Percentiles rank a stretch among this genome's conserved stretches.
Conservation (phyloP, 2,329 filamentous ascomycete genomes). For the Verruconis gallopava region DNA sequence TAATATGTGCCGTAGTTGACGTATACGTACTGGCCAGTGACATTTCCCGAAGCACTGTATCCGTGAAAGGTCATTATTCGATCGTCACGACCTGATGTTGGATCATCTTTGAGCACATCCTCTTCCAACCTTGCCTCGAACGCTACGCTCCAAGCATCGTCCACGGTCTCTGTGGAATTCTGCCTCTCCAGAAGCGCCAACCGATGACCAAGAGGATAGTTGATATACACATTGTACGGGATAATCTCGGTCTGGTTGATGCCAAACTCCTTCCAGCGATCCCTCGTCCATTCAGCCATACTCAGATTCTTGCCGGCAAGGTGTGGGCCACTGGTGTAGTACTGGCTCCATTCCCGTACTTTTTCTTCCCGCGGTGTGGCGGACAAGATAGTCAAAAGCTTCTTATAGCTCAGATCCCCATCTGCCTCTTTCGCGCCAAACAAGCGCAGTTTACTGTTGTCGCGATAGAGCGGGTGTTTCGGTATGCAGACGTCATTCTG, state of each 20-base stretch:
- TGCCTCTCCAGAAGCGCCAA: constrained; percentile 30
- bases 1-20: constrained; percentile 82
- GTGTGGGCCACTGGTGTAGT: constrained; percentile 39
- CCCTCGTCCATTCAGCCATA: constrained; percentile 38
- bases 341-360: constrained; percentile 35
- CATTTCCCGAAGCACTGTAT: constrained; percentile 85
- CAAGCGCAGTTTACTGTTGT: constrained; percentile 19
- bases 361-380: constrained; percentile 41
- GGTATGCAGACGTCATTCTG: constrained; percentile 27
- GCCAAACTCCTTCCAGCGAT: constrained; percentile 37
- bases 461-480: constrained; percentile 24
- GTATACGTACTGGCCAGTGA: constrained; percentile 75
- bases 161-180: constrained; percentile 27
- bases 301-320: constrained; percentile 39
- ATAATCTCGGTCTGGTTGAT: constrained; percentile 31
- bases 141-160: constrained; percentile 44
- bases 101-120: constrained; percentile 71
- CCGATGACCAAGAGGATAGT: constrained; percentile 36
- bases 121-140: constrained; percentile 75
- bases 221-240: constrained; percentile 38
- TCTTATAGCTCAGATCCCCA: constrained; percentile 26
- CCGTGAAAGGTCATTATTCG: constrained; percentile 86
- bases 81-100: constrained; percentile 57
- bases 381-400: constrained; percentile 41
- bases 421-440: background rate